Evolutionary conservation across 345 rosid genomes (phyloP), one percentile per base, ranked within the genome.

Genomic region (Turnera subulata): DNA sequence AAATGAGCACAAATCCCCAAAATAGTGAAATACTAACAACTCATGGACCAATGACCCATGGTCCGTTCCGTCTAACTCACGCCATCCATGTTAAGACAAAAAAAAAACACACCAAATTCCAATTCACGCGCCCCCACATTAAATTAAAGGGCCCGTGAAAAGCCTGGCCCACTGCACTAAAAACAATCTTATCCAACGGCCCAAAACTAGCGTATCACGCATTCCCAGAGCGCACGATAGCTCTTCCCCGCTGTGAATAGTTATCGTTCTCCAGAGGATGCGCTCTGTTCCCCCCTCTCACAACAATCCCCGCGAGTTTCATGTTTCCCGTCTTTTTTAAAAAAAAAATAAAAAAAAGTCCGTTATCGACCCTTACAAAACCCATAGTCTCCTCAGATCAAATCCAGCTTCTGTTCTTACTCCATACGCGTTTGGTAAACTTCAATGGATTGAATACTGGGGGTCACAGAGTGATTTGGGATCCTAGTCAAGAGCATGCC

Each of bases 351-450:
- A 3, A 3, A 4, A 29, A 4, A 48, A 23, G 65, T 46, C 55
- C 55, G 73, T 73, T 73, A 62, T 48, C 56, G 56, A 56, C 70
- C 56, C 70, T 77, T 77, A 25, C 11, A 55, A 16, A 21, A 6
- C 32, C 25, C 5, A n/a, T 14, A 19, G 16, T 21, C 3, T 6
- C 6, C 23, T 49, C n/a, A 25, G 25, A 70, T 72, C 80, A 15
- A 85, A 82, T 56, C 79, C 88, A 18, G 82, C 79, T 58, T 50
- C 76, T 47, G 47, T 80, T 62, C 81, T 84, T 57, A 74, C 88
- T 6, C 87, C 87, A 5, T 72, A 77, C 57, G 85, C 82, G 53
- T 82, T 80, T 33, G 20, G 59, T 50, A 78, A 76, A 60, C 76
- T 84, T 44, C 91, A 84, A 46, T 81, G 12, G 83, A 77, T n/a